A percentile compares a stretch with the other conserved stretches of the same genome.
These are phyloP conservation scores for Thinopyrum elongatum DNA, from an alignment of 176 grass and related monocot genomes.

Conservation along the genomic window DNA sequence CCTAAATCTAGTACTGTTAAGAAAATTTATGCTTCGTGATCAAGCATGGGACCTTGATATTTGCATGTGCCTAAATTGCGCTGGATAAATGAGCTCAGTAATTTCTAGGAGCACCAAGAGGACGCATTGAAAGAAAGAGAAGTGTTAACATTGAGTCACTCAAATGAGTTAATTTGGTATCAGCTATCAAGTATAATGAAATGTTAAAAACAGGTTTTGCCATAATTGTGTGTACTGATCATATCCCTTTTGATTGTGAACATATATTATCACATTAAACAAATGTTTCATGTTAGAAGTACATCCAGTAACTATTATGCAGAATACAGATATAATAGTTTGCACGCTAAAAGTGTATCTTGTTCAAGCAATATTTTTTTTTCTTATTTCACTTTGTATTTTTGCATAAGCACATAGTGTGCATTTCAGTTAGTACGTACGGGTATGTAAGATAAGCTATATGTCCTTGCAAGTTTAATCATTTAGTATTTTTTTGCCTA, in stretches of 20 bases:
- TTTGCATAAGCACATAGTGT: slow-evolving; percentile 6
- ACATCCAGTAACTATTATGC: background rate
- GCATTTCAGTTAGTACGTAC: background rate
- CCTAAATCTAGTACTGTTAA: background rate
- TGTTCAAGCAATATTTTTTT: background rate
- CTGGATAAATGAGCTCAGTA: background rate
- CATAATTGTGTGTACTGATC: background rate
- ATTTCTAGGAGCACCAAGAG: background rate
- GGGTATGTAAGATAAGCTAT: background rate
- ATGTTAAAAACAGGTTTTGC: background rate
- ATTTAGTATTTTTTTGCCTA: slow-evolving; percentile 14
- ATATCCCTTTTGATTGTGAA: background rate
- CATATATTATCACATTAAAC: background rate
- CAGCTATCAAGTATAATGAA: background rate
- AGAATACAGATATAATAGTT: background rate
- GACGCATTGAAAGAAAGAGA: background rate
- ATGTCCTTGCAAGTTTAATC: background rate
- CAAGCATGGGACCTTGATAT: background rate
- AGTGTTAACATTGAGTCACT: background rate
- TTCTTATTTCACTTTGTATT: background rate
- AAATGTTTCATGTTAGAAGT: slow-evolving; percentile 18
- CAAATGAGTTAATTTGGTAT: background rate
- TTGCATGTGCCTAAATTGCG: slow-evolving; percentile 3
- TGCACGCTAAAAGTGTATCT: background rate
- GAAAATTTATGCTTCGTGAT: background rate